Conservation (phyloP, 352 stramenopile genomes). For the Albugo laibachii region DNA sequence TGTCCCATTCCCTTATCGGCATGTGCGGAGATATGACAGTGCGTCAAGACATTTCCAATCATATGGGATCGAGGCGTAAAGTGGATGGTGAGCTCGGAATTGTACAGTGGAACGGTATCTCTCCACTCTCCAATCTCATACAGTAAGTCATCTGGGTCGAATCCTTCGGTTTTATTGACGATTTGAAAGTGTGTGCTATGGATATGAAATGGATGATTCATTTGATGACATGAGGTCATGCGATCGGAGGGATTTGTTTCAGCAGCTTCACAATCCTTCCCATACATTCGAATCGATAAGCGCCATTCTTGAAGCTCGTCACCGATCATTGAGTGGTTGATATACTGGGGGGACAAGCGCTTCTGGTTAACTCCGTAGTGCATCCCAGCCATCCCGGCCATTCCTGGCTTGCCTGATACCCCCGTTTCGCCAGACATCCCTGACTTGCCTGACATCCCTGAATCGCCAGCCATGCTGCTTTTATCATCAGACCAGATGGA, state of each 20-base stretch:
- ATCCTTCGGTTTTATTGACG: conserved; percentile 15
- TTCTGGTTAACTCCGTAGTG: conserved; percentile 43
- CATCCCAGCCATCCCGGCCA: conserved; percentile 10
- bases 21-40: conserved; percentile 58
- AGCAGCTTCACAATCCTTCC: conserved; percentile 7
- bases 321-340: conserved; percentile 49
- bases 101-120: conserved; percentile 56
- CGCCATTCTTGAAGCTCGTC: conserved; percentile 51
- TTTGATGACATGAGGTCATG: conserved; percentile 24
- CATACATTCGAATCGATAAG: conserved; percentile 35
- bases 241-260: too few relatives aligned
- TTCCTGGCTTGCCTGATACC: conserved; percentile 4
- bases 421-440: background rate
- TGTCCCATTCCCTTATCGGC: conserved; percentile 59
- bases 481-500: conserved; percentile 39
- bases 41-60: conserved; percentile 36
- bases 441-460: conserved; percentile 6
- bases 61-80: conserved; percentile 47
- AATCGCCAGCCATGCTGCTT: background rate
- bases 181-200: conserved; percentile 60
- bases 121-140: conserved; percentile 50
- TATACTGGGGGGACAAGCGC: conserved; percentile 15
- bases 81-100: conserved; percentile 32
- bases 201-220: conserved; percentile 68
- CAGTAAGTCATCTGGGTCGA: conserved; percentile 30